A percentile compares a stretch with the other conserved stretches of the same genome.
These are phyloP conservation scores for Artemisia argyi DNA, from an alignment of 129 eudicot species.

Conservation along the genomic window DNA sequence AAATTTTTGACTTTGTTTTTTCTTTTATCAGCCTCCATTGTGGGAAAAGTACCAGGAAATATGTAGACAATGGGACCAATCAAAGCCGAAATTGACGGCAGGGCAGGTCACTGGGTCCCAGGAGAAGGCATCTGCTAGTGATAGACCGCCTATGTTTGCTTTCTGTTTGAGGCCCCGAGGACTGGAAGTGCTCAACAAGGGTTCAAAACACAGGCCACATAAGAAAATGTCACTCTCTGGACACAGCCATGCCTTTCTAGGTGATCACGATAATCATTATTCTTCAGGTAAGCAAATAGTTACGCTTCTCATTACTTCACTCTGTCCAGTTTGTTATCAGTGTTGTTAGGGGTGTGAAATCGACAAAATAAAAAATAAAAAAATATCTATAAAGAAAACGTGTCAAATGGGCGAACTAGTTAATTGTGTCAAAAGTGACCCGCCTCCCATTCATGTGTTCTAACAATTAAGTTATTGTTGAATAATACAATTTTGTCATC, in stretches of 20 bases:
- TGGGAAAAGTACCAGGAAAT: slow-evolving; percentile 90
- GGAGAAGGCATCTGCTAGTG: slow-evolving; percentile 55
- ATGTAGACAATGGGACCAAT: slow-evolving; percentile 75
- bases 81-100: slow-evolving; percentile 35
- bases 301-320: neutral
- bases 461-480: no score
- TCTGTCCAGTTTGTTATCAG: neutral
- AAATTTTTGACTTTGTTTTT: neutral
- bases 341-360: neutral
- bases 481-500: no score
- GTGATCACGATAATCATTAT: slow-evolving; percentile 61
- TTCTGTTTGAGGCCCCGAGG: slow-evolving; percentile 89
- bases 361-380: no score
- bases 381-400: no score
- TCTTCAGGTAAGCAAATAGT: slow-evolving; percentile 43
- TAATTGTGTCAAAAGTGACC: no score
- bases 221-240: slow-evolving; percentile 61
- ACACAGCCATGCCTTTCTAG: slow-evolving; percentile 46
- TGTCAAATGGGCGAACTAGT: no score
- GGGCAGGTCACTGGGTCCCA: slow-evolving; percentile 48
- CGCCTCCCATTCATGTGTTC: no score
- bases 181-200: slow-evolving; percentile 70
- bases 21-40: slow-evolving; percentile 70
- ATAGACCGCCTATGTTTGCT: slow-evolving; percentile 93
- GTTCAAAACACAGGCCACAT: slow-evolving; percentile 86